phyloP scores from a whole-genome alignment of 2,329 filamentous ascomycete species.

The Aspergillus hortae region DNA sequence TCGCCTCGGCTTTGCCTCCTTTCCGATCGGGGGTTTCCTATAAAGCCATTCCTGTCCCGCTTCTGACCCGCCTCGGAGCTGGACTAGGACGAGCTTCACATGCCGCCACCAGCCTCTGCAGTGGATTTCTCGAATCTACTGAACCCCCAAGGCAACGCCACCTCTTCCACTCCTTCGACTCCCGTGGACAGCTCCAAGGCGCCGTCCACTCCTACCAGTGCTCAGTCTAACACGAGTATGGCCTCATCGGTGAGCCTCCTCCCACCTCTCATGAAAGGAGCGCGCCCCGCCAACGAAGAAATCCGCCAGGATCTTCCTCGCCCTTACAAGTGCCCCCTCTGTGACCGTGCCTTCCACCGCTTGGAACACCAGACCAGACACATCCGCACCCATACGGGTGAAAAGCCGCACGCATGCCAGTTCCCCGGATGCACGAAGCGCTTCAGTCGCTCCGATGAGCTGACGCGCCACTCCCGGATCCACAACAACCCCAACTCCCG shows the following conservation, averaged over 20 bases:
- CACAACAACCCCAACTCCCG: constrained; percentile 98
- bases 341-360: constrained; percentile 97
- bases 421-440: constrained; percentile 96
- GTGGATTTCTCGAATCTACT: constrained; percentile 74
- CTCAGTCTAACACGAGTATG: constrained; percentile 35
- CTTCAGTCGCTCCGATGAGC: constrained; percentile 92
- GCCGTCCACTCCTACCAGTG: constrained; percentile 24
- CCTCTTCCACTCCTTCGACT: constrained; percentile 17
- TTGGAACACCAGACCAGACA: constrained; percentile 90
- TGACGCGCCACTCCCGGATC: constrained; percentile 95
- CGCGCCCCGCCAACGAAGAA: constrained; percentile 58
- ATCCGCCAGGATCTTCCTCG: constrained; percentile 77
- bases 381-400: constrained; percentile 94
- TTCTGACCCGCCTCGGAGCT: constrained; percentile 12
- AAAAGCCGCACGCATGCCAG: constrained; percentile 95
- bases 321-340: constrained; percentile 97
- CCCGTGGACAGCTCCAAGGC: constrained; percentile 23
- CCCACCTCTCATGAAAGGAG: constrained; percentile 43
- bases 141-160: constrained; percentile 54
- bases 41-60: constrained; percentile 7
- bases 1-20: constrained; percentile 20
- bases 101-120: constrained; percentile 70
- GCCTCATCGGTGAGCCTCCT: constrained; percentile 41
- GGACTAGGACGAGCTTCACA: constrained; percentile 49
- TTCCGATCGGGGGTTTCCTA: constrained; percentile 6